phyloP scores from a whole-genome alignment of 2,329 filamentous ascomycete species.

The Xylariomycetidae sp. region DNA sequence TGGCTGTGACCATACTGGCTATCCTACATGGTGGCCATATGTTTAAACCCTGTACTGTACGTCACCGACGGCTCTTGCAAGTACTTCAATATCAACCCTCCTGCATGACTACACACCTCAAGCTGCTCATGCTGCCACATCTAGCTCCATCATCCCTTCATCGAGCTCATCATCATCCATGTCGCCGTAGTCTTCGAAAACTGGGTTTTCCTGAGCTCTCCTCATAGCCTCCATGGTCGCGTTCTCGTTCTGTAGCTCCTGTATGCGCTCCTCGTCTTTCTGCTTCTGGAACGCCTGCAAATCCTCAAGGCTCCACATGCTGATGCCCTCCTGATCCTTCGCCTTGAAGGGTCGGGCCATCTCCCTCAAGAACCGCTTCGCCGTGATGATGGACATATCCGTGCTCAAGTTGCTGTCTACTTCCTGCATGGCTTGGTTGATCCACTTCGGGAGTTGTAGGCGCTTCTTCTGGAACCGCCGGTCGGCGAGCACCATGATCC shows the following conservation, averaged over 20 bases:
- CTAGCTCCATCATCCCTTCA: constrained; percentile 50
- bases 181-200: constrained; percentile 39
- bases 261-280: constrained; percentile 63
- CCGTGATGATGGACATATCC: constrained; percentile 87
- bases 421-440: constrained; percentile 80
- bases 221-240: constrained; percentile 25
- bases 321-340: constrained; percentile 85
- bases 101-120: no score
- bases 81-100: no score
- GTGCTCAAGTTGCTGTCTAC: constrained; percentile 87
- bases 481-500: constrained; percentile 98
- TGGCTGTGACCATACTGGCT: no score
- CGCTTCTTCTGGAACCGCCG: constrained; percentile 90
- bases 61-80: no score
- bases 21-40: no score
- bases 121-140: constrained; percentile 13
- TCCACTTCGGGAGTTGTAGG: constrained; percentile 91
- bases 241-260: constrained; percentile 51
- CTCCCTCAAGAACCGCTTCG: constrained; percentile 80
- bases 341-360: constrained; percentile 89
- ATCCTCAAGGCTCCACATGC: constrained; percentile 82
- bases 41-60: no score
- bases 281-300: constrained; percentile 74
- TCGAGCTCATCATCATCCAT: constrained; percentile 50
- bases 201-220: constrained; percentile 21